Evolutionary conservation across 202 grass and related monocot genomes (phyloP), one percentile per base, ranked within the genome.

Genomic region (Cymbopogon flexuosus): DNA sequence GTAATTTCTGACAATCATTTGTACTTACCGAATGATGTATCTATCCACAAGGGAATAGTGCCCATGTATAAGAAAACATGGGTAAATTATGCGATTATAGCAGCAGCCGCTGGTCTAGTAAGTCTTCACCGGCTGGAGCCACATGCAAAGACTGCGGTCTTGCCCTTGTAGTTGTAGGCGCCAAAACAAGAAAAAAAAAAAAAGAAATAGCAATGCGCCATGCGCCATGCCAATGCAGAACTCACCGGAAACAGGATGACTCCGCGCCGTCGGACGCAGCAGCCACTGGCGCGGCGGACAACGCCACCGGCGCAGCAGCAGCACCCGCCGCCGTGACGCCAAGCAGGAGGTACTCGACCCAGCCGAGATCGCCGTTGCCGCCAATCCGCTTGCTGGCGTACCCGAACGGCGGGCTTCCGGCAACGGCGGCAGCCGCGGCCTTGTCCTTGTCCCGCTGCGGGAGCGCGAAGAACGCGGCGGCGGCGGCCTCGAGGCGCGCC

Each of bases 311-410:
- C 4, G 70, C 46, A 34, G 71, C 35, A 36, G 72, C 45, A 29
- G 56, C 75, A 21, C 70, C 79, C 2, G 84, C 47, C 40, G 86
- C 59, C 47, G 62, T 76, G 84, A 89, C 87, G 49, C 67, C 84
- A 49, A 97, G 69, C 8, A 97, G 89, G 70, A 97, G 94, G 65
- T 97, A 97, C 85, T 97, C 91, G 30, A 97, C 66, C 85, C 88
- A 93, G 0, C 94, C 94, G 31, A 93, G 79, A 45, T 97, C 94
- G 9, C 91, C 94, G 36, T 84, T 88, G 75, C 34, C 19, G 10
- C 94, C 94, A 1, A 97, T 97, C 23, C 66, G 68, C 87, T 90
- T 91, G 85, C 83, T 93, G 5, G 52, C 85, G 65, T 97, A 94
- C 19, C 94, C 94, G 37, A 92, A 85, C 11, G 91, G 87, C 8